Evolutionary conservation across 78 protist genomes (phyloP).

Genomic region (Dictyostelium intermedium): DNA sequence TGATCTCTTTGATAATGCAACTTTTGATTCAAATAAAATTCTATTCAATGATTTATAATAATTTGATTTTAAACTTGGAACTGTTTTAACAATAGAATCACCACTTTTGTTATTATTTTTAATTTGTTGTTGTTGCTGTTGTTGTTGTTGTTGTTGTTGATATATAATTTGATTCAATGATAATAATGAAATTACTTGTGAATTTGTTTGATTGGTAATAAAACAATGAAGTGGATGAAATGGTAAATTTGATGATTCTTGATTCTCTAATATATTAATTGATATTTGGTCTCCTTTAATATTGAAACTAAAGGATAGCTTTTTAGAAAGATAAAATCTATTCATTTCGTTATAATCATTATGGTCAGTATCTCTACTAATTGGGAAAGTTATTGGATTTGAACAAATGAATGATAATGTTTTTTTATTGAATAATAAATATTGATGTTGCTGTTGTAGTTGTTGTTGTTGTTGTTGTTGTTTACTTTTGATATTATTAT

Average conservation of each 20-base stretch:
- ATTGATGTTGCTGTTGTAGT: background rate
- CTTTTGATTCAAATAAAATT: background rate
- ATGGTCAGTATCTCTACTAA: background rate
- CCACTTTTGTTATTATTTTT: background rate
- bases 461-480: background rate
- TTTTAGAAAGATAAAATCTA: background rate
- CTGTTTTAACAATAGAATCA: background rate
- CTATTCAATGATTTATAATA: background rate
- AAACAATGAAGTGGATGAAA: background rate
- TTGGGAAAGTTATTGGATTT: background rate
- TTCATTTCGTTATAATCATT: background rate
- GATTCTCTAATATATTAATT: constrained; percentile 4
- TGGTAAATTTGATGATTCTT: constrained; percentile 7
- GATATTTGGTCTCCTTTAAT: background rate
- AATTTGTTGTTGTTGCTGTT: background rate
- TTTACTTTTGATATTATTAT: too few species aligned
- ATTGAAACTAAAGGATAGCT: background rate
- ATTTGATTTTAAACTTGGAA: background rate
- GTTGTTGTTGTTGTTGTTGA: background rate
- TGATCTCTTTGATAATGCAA: background rate
- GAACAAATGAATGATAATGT: background rate
- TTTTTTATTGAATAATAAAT: background rate
- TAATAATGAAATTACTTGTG: background rate
- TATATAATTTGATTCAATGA: background rate
- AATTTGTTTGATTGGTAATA: background rate